A percentile compares a stretch with the other conserved stretches of the same genome.
These are phyloP conservation scores for Suhomyces kunorum DNA, from an alignment of 1,139 yeast species.

Conservation along the genomic window DNA sequence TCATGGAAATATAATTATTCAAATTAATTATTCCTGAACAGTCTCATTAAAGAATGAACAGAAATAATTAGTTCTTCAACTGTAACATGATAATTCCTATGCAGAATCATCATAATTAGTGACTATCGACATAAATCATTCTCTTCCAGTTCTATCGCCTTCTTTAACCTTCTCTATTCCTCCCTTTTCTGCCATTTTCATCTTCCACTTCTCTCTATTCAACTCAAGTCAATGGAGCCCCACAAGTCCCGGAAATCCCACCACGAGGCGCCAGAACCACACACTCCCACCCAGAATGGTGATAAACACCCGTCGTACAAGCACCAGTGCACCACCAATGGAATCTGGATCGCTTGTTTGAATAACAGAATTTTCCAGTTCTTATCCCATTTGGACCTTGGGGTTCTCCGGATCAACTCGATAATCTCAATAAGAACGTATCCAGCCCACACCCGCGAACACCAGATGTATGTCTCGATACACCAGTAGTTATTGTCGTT, in stretches of 20 bases:
- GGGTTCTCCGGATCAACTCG: constrained; percentile 46
- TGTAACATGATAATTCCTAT: too few species aligned
- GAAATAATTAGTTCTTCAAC: too few species aligned
- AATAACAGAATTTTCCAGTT: constrained; percentile 41
- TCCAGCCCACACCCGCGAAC: constrained; percentile 59
- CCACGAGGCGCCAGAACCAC: constrained; percentile 52
- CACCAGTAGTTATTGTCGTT: constrained; percentile 46
- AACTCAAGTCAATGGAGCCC: constrained; percentile 36
- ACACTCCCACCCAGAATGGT: constrained; percentile 54
- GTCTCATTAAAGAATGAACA: too few species aligned
- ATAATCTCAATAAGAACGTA: constrained; percentile 50
- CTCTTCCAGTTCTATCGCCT: too few species aligned
- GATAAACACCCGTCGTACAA: constrained; percentile 53
- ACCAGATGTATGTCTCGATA: constrained; percentile 48
- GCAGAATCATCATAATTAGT: too few species aligned
- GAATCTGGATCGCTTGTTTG: constrained; percentile 49
- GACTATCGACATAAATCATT: too few species aligned
- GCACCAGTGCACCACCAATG: constrained; percentile 62
- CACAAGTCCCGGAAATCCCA: constrained; percentile 45
- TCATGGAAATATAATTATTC: too few species aligned
- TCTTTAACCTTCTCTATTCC: too few species aligned
- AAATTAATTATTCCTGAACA: too few species aligned
- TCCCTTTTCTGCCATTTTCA: too few species aligned
- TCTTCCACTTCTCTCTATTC: too few species aligned
- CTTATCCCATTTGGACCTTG: constrained; percentile 38